These are phyloP conservation scores for Crithidia thermophila DNA, from an alignment of 208 protist genomes.

Conservation along the genomic window DNA sequence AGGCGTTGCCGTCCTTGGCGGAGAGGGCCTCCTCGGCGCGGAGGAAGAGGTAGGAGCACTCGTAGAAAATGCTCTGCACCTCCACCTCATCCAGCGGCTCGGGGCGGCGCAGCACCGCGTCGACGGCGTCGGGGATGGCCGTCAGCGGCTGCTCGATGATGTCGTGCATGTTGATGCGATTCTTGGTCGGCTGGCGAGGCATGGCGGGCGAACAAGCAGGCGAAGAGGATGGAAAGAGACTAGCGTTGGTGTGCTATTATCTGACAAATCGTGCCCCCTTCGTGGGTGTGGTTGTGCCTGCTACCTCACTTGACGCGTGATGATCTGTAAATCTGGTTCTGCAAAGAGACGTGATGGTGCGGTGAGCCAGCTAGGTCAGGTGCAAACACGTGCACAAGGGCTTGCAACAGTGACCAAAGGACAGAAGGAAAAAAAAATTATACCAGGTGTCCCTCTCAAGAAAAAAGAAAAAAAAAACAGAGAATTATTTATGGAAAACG, in stretches of 20 bases:
- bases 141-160: slow-evolving; percentile 82
- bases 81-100: slow-evolving; percentile 82
- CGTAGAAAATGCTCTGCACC: slow-evolving; percentile 78
- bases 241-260: not conserved
- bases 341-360: too few species aligned
- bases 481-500: not conserved
- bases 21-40: slow-evolving; percentile 85
- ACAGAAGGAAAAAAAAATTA: slow-evolving; percentile 13
- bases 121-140: slow-evolving; percentile 72
- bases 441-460: not conserved
- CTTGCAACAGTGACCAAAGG: not conserved
- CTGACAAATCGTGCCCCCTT: not conserved
- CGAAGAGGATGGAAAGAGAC: slow-evolving; percentile 3
- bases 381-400: not conserved
- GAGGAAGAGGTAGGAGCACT: slow-evolving; percentile 80
- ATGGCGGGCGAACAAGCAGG: slow-evolving; percentile 24
- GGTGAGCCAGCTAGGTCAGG: too few species aligned
- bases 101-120: slow-evolving; percentile 79
- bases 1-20: slow-evolving; percentile 64
- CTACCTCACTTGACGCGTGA: too few species aligned
- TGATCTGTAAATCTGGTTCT: too few species aligned
- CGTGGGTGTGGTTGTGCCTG: too few species aligned
- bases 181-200: slow-evolving; percentile 73
- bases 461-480: slow-evolving; percentile 7
- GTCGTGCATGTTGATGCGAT: slow-evolving; percentile 92